phyloP scores from a whole-genome alignment of 2,329 filamentous ascomycete species.

The Colletotrichum sp. region DNA sequence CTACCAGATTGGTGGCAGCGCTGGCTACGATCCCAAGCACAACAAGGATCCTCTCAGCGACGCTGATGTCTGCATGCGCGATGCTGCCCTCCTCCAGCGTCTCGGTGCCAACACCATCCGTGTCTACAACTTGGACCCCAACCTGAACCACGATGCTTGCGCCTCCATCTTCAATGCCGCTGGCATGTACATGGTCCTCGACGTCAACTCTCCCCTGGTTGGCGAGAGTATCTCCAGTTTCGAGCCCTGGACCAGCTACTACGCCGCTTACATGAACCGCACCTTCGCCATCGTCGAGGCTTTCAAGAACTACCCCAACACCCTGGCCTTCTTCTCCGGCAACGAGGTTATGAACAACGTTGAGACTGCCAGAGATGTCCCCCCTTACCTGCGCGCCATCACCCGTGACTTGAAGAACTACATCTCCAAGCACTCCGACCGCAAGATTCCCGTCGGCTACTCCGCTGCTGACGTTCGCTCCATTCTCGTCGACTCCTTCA shows the following conservation, averaged over 20 bases:
- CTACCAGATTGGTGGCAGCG: conserved; percentile 72
- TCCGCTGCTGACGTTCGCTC: conserved; percentile 80
- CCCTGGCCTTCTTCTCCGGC: conserved; percentile 76
- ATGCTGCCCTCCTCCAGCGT: conserved; percentile 69
- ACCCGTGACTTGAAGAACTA: conserved; percentile 84
- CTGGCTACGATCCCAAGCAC: conserved; percentile 61
- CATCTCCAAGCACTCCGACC: conserved; percentile 72
- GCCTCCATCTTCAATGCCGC: conserved; percentile 72
- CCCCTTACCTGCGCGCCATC: conserved; percentile 76
- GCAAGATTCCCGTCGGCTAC: conserved; percentile 78
- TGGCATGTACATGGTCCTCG: conserved; percentile 73
- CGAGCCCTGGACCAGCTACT: conserved; percentile 65
- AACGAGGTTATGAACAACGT: conserved; percentile 80
- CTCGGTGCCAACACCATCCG: conserved; percentile 72
- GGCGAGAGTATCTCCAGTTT: conserved; percentile 62
- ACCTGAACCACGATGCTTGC: conserved; percentile 71
- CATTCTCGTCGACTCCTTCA: conserved; percentile 76
- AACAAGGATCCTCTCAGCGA: conserved; percentile 67
- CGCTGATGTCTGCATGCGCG: conserved; percentile 62
- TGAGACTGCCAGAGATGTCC: conserved; percentile 62
- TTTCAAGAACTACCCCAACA: conserved; percentile 71
- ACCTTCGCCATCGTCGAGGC: conserved; percentile 72
- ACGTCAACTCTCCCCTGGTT: conserved; percentile 69
- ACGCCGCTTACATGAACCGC: conserved; percentile 65
- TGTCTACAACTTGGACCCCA: conserved; percentile 71